Evolutionary conservation across 2,329 filamentous ascomycete genomes (phyloP).

Genomic region (Juglanconis juglandina): DNA sequence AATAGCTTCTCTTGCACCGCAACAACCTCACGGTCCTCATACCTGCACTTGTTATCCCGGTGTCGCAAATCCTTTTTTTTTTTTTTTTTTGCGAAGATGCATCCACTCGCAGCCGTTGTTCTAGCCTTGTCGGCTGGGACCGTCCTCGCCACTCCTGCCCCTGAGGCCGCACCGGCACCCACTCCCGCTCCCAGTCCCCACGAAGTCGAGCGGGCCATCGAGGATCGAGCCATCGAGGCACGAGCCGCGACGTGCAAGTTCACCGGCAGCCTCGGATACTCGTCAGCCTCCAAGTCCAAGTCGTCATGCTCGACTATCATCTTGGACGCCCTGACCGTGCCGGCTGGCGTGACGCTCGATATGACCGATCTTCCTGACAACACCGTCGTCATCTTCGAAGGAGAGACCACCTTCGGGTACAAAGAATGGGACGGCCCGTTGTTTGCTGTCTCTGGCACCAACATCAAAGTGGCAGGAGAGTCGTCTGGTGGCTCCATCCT

Average conservation of each 20-base stretch:
- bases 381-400: slow-evolving; percentile 33
- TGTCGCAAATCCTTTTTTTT: neutral
- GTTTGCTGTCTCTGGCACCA: slow-evolving; percentile 20
- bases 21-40: neutral
- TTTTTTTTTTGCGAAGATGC: neutral
- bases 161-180: slow-evolving; percentile 5
- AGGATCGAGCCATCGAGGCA: slow-evolving; percentile 1
- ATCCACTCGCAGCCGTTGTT: neutral
- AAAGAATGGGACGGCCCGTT: slow-evolving; percentile 60
- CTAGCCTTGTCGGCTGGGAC: slow-evolving; percentile 2
- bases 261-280: slow-evolving; percentile 39
- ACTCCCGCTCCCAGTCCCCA: slow-evolving; percentile 4
- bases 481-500: slow-evolving; percentile 21
- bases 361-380: slow-evolving; percentile 30
- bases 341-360: slow-evolving; percentile 34
- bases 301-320: slow-evolving; percentile 40
- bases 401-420: slow-evolving; percentile 38
- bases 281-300: slow-evolving; percentile 39
- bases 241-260: slow-evolving; percentile 46
- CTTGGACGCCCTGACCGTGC: slow-evolving; percentile 33
- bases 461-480: slow-evolving; percentile 24
- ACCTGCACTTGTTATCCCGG: neutral
- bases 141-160: neutral
- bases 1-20: no score
- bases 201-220: slow-evolving; percentile 9